phyloP scores from a whole-genome alignment of 345 rosid species.

The Viola odorata region DNA sequence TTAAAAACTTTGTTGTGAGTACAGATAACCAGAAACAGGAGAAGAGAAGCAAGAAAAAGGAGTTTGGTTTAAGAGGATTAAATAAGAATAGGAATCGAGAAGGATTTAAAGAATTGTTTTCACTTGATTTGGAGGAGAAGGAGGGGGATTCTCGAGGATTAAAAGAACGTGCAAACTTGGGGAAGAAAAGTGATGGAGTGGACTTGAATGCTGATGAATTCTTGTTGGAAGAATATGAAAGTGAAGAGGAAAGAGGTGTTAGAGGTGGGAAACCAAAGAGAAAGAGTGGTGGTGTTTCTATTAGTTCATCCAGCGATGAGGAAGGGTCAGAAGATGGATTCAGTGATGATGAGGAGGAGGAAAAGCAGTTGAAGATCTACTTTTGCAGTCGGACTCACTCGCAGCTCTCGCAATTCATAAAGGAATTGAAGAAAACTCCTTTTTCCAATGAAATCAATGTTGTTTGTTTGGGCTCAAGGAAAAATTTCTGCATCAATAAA shows the following conservation, averaged over 20 bases:
- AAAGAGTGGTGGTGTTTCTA: conserved; percentile 36
- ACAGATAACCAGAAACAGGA: conserved; percentile 22
- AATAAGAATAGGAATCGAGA: conserved; percentile 25
- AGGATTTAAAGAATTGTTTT: conserved; percentile 12
- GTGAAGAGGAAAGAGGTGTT: conserved; percentile 53
- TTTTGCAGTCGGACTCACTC: conserved; percentile 95
- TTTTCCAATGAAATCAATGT: conserved; percentile 46
- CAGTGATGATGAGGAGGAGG: conserved; percentile 32
- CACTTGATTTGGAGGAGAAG: conserved; percentile 21
- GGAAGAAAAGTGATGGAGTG: conserved; percentile 21
- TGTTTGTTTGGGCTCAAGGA: conserved; percentile 79
- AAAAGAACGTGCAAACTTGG: conserved; percentile 21
- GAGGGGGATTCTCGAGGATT: conserved; percentile 13
- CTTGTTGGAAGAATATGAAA: conserved; percentile 76
- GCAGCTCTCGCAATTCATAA: conserved; percentile 81
- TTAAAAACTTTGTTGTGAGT: conserved; percentile 46
- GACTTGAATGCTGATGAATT: conserved; percentile 56
- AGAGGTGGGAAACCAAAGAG: conserved; percentile 40
- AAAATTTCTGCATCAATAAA: conserved; percentile 79
- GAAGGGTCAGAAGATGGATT: conserved; percentile 37
- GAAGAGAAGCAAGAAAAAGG: conserved; percentile 22
- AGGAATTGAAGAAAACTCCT: conserved; percentile 69
- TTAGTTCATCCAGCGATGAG: conserved; percentile 61
- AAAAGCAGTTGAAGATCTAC: conserved; percentile 45
- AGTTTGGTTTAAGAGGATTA: conserved; percentile 18